Conservation (phyloP, 2,329 filamentous ascomycete genomes). For the Biscogniauxia mediterranea region DNA sequence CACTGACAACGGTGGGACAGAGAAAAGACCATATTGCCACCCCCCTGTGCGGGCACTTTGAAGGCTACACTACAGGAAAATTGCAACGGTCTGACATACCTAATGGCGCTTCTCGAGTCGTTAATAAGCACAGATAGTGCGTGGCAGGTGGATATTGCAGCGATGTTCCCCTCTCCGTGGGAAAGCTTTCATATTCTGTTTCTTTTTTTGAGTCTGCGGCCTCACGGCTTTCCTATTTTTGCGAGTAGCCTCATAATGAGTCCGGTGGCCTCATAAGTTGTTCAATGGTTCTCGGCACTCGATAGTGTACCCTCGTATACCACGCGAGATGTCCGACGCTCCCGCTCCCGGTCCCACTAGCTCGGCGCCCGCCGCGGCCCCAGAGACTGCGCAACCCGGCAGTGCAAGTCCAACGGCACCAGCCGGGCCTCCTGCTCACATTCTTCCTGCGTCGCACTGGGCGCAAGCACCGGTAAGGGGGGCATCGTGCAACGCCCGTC, state of each 20-base stretch:
- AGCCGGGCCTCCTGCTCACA: constrained; percentile 4
- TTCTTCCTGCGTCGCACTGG: constrained; percentile 30
- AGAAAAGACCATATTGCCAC: background rate
- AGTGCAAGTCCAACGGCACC: background rate
- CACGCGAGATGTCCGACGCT: constrained; percentile 2
- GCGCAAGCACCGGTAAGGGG: constrained; percentile 23
- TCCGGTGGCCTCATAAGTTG: background rate
- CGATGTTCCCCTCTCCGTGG: background rate
- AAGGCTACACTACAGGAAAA: background rate
- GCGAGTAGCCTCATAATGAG: too few relatives aligned
- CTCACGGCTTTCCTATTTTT: background rate
- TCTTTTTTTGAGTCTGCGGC: background rate
- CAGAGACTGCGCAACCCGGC: background rate
- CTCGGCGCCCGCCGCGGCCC: constrained; percentile 6
- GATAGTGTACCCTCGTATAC: background rate
- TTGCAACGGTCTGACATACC: background rate
- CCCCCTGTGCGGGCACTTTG: background rate
- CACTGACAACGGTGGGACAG: background rate
- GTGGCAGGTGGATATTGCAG: background rate
- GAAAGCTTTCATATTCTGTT: background rate
- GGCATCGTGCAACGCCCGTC: background rate
- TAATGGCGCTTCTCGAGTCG: background rate
- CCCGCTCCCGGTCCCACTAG: constrained; percentile 5
- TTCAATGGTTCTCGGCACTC: background rate
- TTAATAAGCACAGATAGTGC: background rate